Percentiles rank a stretch among this genome's conserved stretches.
Conservation (phyloP, 2,329 filamentous ascomycete genomes). For the Aureobasidium mangrovei region DNA sequence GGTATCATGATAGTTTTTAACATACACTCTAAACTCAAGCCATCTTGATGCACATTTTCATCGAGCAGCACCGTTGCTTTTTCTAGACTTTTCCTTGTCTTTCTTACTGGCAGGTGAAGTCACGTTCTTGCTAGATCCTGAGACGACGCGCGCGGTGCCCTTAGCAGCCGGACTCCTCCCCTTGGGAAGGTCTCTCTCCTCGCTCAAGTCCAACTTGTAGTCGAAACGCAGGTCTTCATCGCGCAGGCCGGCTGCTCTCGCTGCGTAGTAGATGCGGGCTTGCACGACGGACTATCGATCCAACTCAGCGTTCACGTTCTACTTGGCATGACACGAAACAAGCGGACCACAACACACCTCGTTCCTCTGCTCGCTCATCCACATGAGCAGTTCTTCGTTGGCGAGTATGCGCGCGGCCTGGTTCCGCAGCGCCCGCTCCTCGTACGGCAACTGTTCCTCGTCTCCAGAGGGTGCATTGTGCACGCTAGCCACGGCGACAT, state of each 20-base stretch:
- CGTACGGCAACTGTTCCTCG: not conserved
- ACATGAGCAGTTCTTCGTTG: not conserved
- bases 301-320: not conserved
- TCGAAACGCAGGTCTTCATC: not conserved
- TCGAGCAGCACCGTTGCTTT: not conserved
- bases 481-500: not conserved
- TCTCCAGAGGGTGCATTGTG: not conserved
- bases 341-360: not conserved
- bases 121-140: not conserved
- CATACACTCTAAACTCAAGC: no score
- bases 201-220: slow-evolving; percentile 3
- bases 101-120: not conserved
- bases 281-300: slow-evolving; percentile 3
- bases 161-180: not conserved
- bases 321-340: not conserved
- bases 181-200: not conserved
- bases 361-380: slow-evolving; percentile 1
- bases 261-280: slow-evolving; percentile 1
- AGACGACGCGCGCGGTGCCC: not conserved
- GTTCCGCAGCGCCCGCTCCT: not conserved
- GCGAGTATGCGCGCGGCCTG: not conserved
- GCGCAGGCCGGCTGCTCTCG: not conserved
- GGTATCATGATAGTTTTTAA: not conserved
- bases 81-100: not conserved
- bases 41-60: not conserved